Evolutionary conservation across 192 early-diverging fungal genomes (phyloP).

Genomic region (Cetraspora pellucida): DNA sequence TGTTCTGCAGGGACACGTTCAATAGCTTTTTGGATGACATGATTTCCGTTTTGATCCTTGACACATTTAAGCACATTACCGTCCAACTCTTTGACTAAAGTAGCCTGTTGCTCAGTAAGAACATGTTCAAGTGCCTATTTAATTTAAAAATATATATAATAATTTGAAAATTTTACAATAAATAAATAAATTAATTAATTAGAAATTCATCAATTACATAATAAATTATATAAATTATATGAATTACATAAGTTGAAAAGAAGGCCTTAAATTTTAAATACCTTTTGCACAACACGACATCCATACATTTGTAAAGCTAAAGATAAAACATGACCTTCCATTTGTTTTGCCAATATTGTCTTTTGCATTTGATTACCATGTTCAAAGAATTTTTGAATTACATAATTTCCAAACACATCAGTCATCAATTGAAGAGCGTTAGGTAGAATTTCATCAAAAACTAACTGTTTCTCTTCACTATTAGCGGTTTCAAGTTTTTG

Average conservation of each 20-base stretch:
- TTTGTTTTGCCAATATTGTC: conserved; percentile 87
- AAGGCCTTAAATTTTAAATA: conserved; percentile 16
- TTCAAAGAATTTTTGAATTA: conserved; percentile 99
- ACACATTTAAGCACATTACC: conserved; percentile 97
- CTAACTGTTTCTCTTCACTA: conserved; percentile 92
- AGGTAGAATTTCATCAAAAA: conserved; percentile 95
- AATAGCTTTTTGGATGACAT: conserved; percentile 99
- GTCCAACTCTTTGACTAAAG: conserved; percentile 89
- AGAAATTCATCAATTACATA: too few species aligned
- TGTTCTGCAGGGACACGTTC: conserved; percentile 92
- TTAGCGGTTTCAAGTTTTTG: conserved; percentile 94
- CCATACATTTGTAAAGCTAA: conserved; percentile 99
- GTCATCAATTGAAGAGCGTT: conserved; percentile 94
- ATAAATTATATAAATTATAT: too few species aligned
- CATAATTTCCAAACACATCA: conserved; percentile 99
- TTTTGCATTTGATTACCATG: conserved; percentile 95
- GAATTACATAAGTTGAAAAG: too few species aligned
- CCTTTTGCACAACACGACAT: conserved; percentile 98
- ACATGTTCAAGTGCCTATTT: conserved; percentile 87
- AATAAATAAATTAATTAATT: not conserved
- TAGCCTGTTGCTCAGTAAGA: conserved; percentile 85
- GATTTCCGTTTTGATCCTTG: conserved; percentile 99
- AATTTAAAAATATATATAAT: conserved; percentile 21
- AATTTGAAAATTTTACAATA: not conserved
- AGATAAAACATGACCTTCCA: conserved; percentile 93